These are phyloP conservation scores for Annulohypoxylon truncatum DNA, from an alignment of 2,329 filamentous ascomycete species.

Conservation along the genomic window DNA sequence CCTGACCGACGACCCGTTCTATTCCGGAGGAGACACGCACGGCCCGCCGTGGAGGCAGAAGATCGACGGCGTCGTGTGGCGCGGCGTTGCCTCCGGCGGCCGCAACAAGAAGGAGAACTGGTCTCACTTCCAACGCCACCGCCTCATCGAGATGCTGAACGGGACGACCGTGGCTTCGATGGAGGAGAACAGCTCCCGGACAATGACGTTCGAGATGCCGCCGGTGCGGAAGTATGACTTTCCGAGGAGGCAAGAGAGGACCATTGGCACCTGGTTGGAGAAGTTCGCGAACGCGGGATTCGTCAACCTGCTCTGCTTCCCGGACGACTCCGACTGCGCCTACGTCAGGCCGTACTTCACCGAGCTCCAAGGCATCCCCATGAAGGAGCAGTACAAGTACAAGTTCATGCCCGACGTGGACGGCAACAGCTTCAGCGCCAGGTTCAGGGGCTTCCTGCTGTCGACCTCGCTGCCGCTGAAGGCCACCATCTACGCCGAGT, in stretches of 20 bases:
- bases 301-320: conserved; percentile 48
- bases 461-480: conserved; percentile 69
- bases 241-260: conserved; percentile 47
- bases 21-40: conserved; percentile 65
- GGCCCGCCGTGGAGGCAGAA: conserved; percentile 71
- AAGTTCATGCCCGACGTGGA: conserved; percentile 72
- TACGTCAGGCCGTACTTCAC: conserved; percentile 44
- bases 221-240: conserved; percentile 56
- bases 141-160: conserved; percentile 76
- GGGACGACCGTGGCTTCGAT: conserved; percentile 64
- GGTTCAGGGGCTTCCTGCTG: conserved; percentile 64
- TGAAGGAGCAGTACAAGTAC: conserved; percentile 54
- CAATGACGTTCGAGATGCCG: conserved; percentile 64
- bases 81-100: conserved; percentile 73
- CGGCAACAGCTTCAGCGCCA: conserved; percentile 64
- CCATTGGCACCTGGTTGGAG: conserved; percentile 46
- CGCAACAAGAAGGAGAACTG: conserved; percentile 66
- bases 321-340: conserved; percentile 43
- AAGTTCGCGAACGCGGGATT: conserved; percentile 46
- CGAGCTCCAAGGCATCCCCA: conserved; percentile 41
- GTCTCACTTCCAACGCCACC: conserved; percentile 77
- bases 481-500: conserved; percentile 71
- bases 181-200: conserved; percentile 55
- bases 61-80: conserved; percentile 68
- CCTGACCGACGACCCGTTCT: conserved; percentile 67